Evolutionary conservation across 352 stramenopile species (phyloP), one percentile per base, ranked within the genome.

Genomic region (Globisporangium uncinulatum): DNA sequence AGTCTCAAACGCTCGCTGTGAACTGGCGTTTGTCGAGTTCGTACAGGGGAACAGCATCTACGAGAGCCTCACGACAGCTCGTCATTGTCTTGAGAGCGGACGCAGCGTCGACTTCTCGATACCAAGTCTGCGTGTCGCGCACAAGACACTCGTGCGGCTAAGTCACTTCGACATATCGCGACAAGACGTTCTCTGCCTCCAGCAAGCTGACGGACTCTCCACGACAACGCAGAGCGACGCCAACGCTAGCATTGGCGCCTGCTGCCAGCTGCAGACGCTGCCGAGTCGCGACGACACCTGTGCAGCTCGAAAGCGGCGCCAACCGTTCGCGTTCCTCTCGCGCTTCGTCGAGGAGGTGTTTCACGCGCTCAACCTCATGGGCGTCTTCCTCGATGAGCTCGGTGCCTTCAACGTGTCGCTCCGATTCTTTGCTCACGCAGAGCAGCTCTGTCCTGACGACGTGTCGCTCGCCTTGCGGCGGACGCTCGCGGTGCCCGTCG

Each of bases 381-480:
- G 75, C 20, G 78, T 86, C n/a, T 84, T 86, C 53, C 32, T 86
- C 31, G 79, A 89, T 42, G 78, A 88, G 39, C 41, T 82, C 15
- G 75, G 75, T 1, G 57, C 67, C 7, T 88, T 86, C 57, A 15
- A 68, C 9, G 61, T 70, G 47, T 88, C 78, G 2, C 54, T 79
- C 1, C 14, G n/a, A 1, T 83, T 84, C 52, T 82, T 86, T 56
- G 11, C 48, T 6, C 59, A 67, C 21, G 68, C 67, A 19, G 53
- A 59, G 19, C 46, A 34, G 11, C 36, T 88, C 9, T 88, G 75
- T 52, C 57, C 64, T 29, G 67, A 84, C 43, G 57, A 62, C 62
- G 62, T 51, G 13, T 77, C 59, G 17, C 64, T 74, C 32, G 45
- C 83, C 63, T 70, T 86, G 62, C 20, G 51, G 31, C 10, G 31